Evolutionary conservation across 768 basidiomycete species (phyloP).

Genomic region (Trametes cinnabarina): DNA sequence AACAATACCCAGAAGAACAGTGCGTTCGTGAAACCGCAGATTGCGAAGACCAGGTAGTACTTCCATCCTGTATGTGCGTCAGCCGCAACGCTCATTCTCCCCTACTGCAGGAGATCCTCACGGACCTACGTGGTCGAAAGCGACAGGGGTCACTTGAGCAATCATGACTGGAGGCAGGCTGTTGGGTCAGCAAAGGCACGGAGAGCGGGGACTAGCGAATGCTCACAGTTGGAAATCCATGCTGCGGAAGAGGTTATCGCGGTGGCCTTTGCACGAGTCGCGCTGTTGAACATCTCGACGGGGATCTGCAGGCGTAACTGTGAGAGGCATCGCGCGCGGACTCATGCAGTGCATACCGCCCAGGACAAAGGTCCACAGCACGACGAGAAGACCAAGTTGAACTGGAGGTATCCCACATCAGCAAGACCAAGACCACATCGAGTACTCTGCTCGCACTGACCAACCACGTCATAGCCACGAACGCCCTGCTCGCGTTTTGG

Average conservation of each 20-base stretch:
- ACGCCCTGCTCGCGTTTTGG: slow-evolving; percentile 24
- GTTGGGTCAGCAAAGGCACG: too few species aligned
- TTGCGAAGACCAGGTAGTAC: slow-evolving; percentile 27
- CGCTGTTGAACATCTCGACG: slow-evolving; percentile 29
- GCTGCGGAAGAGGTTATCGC: slow-evolving; percentile 27
- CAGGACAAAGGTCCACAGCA: slow-evolving; percentile 25
- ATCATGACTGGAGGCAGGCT: slow-evolving; percentile 29
- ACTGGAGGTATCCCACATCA: slow-evolving; percentile 3
- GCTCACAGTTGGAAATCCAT: slow-evolving; percentile 29
- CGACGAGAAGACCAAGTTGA: slow-evolving; percentile 27
- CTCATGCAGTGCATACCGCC: slow-evolving; percentile 13
- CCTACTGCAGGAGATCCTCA: background rate
- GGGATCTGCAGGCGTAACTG: slow-evolving; percentile 14
- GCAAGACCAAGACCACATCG: too few species aligned
- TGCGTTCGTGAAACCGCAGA: slow-evolving; percentile 26
- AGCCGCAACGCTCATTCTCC: background rate
- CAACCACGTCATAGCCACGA: slow-evolving; percentile 29
- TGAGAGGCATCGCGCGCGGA: background rate
- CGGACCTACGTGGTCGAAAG: slow-evolving; percentile 22
- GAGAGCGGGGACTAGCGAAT: too few species aligned
- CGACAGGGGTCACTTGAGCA: slow-evolving; percentile 25
- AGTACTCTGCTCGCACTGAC: background rate
- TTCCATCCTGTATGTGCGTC: slow-evolving; percentile 15
- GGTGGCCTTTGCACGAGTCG: slow-evolving; percentile 26
- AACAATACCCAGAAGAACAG: slow-evolving; percentile 24